Percentiles rank a stretch among this genome's conserved stretches.
Evolutionary conservation across 2,329 filamentous ascomycete genomes (phyloP).

Genomic region (Sclerotinia subarctica): DNA sequence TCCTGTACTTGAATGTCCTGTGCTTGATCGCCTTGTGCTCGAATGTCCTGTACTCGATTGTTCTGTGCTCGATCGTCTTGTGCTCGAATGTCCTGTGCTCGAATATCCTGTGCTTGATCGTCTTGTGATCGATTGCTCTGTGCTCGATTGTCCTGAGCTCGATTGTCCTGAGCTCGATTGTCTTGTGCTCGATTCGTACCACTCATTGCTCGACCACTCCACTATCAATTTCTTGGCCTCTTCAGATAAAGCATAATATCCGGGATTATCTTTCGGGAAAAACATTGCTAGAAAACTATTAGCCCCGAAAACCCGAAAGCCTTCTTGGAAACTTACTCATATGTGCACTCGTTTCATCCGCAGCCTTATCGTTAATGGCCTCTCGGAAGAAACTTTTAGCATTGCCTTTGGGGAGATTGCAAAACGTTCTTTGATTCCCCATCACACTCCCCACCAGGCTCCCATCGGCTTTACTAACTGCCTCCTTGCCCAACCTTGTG

Average conservation of each 20-base stretch:
- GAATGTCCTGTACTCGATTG: no score
- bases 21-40: no score
- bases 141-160: no score
- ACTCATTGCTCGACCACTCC: conserved; percentile 61
- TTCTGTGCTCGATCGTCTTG: no score
- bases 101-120: no score
- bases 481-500: conserved; percentile 72
- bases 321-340: conserved; percentile 52
- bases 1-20: no score
- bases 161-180: no score
- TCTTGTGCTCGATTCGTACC: conserved; percentile 57
- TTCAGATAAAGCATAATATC: conserved; percentile 64
- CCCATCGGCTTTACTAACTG: conserved; percentile 49
- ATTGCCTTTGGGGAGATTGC: conserved; percentile 66
- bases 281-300: conserved; percentile 60
- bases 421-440: conserved; percentile 79
- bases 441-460: conserved; percentile 56
- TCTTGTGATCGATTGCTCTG: no score
- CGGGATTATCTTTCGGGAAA: conserved; percentile 66
- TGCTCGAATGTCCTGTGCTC: no score
- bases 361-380: conserved; percentile 73
- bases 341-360: conserved; percentile 78
- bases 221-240: conserved; percentile 63
- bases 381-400: conserved; percentile 59
- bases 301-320: conserved; percentile 18